Percentiles rank a stretch among this genome's conserved stretches.
phyloP scores from a whole-genome alignment of 2,329 filamentous ascomycete genomes.

The Plectosphaerella cucumerina region DNA sequence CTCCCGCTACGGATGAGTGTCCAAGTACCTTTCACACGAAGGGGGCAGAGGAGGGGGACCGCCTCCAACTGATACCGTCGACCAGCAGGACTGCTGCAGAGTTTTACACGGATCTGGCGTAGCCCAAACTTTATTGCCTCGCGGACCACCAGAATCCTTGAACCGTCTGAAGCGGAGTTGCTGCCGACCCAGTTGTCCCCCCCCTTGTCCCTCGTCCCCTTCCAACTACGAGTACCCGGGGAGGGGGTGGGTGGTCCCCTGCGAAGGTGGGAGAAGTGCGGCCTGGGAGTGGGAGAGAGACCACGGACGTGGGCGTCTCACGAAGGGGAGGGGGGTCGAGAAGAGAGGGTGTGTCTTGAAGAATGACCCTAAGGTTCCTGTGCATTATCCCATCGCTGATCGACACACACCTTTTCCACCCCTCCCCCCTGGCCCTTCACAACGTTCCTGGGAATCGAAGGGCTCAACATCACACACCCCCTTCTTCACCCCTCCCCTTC shows the following conservation, averaged over 20 bases:
- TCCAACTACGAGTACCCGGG: too few species aligned
- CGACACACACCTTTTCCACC: neutral
- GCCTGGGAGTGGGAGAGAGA: neutral
- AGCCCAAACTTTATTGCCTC: slow-evolving; percentile 6
- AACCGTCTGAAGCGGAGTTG: neutral
- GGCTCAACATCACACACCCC: neutral
- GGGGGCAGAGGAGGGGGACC: too few species aligned
- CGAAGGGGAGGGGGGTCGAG: neutral
- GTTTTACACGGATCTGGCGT: slow-evolving; percentile 6
- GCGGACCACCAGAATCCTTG: neutral
- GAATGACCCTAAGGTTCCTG: neutral
- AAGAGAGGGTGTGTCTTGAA: neutral
- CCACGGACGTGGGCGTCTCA: neutral
- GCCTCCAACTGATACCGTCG: too few species aligned
- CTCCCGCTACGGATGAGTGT: too few species aligned
- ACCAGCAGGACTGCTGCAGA: slow-evolving; percentile 1
- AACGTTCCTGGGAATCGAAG: slow-evolving; percentile 1
- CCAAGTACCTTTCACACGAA: too few species aligned
- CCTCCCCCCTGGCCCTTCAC: neutral
- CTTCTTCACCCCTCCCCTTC: neutral
- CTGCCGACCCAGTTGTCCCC: neutral
- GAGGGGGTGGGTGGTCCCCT: too few species aligned
- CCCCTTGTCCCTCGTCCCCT: too few species aligned
- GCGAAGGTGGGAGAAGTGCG: neutral
- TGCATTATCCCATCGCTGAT: too few species aligned